These are phyloP conservation scores for Vitis riparia DNA, from an alignment of 164 flowering plant genomes.

Conservation along the genomic window DNA sequence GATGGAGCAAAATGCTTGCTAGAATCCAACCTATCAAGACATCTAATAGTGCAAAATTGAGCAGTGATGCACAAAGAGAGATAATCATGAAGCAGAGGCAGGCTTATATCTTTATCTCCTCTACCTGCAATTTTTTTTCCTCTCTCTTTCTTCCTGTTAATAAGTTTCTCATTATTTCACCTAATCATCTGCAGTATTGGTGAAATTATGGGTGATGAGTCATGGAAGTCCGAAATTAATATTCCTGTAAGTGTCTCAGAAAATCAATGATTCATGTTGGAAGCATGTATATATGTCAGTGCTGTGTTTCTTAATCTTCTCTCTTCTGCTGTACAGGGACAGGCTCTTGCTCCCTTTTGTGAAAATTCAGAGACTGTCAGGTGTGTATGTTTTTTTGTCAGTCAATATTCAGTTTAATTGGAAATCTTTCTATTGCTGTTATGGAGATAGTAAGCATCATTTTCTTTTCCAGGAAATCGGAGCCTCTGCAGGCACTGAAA, in stretches of 20 bases:
- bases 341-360: constrained; percentile 26
- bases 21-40: constrained; percentile 66
- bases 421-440: background rate
- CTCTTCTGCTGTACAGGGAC: constrained; percentile 45
- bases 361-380: constrained; percentile 48
- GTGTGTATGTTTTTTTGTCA: constrained; percentile 25
- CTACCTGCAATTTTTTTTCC: background rate
- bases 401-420: background rate
- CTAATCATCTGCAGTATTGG: constrained; percentile 49
- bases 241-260: constrained; percentile 50
- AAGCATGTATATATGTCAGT: background rate
- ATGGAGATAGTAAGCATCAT: constrained; percentile 4
- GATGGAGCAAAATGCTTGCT: constrained; percentile 85
- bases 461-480: constrained; percentile 58
- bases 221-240: constrained; percentile 54
- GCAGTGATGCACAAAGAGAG: constrained; percentile 48
- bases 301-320: background rate
- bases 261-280: background rate
- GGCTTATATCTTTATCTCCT: constrained; percentile 15
- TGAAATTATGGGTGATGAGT: constrained; percentile 63
- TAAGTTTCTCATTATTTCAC: constrained; percentile 9
- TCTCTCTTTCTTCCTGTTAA: background rate
- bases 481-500: constrained; percentile 46
- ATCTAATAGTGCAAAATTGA: constrained; percentile 43
- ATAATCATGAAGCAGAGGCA: constrained; percentile 67